phyloP scores from a whole-genome alignment of 257 asterid genomes.

The Thymus mandschuricus region DNA sequence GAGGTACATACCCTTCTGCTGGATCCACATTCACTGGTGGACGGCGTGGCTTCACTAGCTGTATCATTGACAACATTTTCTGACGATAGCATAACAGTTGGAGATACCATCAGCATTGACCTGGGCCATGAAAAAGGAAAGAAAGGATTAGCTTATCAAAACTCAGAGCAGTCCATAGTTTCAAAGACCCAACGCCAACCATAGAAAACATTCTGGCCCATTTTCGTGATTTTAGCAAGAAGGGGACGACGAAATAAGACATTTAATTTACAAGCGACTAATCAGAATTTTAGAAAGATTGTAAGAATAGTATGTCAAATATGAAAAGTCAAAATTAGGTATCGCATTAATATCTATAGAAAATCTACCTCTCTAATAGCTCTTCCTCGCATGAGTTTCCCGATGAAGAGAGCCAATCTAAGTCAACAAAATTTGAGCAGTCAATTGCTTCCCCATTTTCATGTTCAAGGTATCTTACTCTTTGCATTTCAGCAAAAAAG shows the following conservation, averaged over 20 bases:
- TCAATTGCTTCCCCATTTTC: slow-evolving; percentile 71
- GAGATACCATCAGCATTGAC: slow-evolving; percentile 65
- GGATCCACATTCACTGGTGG: slow-evolving; percentile 76
- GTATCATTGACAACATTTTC: slow-evolving; percentile 64
- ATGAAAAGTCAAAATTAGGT: slow-evolving; percentile 15
- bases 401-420: slow-evolving; percentile 95
- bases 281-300: neutral
- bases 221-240: neutral
- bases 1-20: slow-evolving; percentile 61
- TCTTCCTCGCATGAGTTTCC: slow-evolving; percentile 95
- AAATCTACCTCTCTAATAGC: slow-evolving; percentile 76
- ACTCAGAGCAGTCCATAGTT: neutral
- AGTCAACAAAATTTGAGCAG: slow-evolving; percentile 87
- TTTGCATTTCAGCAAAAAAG: slow-evolving; percentile 59
- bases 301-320: neutral
- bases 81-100: slow-evolving; percentile 63
- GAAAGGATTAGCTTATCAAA: slow-evolving; percentile 21
- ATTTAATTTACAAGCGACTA: neutral
- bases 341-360: slow-evolving; percentile 5
- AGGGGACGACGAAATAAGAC: neutral
- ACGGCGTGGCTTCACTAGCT: slow-evolving; percentile 56
- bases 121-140: slow-evolving; percentile 45
- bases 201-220: neutral
- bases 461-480: slow-evolving; percentile 56
- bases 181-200: neutral